Percentiles rank a stretch among this genome's conserved stretches.
These are phyloP conservation scores for Chalciporus chontae DNA, from an alignment of 768 basidiomycete genomes.

Conservation along the genomic window DNA sequence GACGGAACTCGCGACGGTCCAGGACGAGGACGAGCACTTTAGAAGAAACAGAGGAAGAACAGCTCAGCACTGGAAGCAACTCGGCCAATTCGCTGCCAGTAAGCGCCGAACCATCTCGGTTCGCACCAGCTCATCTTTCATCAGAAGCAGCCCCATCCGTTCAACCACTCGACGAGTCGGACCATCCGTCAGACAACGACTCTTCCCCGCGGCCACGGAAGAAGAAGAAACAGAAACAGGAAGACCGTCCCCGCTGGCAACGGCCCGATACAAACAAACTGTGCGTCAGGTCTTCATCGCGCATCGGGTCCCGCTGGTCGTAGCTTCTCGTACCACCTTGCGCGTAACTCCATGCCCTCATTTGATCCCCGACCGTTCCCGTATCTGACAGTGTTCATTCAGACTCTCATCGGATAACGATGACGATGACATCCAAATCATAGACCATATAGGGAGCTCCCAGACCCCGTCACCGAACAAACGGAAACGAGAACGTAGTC, in stretches of 20 bases:
- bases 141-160: slow-evolving; percentile 24
- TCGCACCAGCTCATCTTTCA: slow-evolving; percentile 4
- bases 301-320: neutral
- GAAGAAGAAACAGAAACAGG: slow-evolving; percentile 34
- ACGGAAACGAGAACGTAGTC: slow-evolving; percentile 49
- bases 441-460: slow-evolving; percentile 31
- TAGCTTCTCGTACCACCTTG: neutral
- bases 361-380: slow-evolving; percentile 17
- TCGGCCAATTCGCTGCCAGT: slow-evolving; percentile 60
- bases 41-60: slow-evolving; percentile 62
- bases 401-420: slow-evolving; percentile 42
- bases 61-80: slow-evolving; percentile 52
- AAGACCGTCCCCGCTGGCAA: slow-evolving; percentile 41
- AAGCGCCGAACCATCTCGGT: slow-evolving; percentile 9
- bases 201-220: slow-evolving; percentile 36
- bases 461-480: slow-evolving; percentile 32
- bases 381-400: neutral
- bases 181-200: slow-evolving; percentile 13
- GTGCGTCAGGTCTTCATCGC: slow-evolving; percentile 30
- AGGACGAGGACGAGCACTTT: slow-evolving; percentile 68
- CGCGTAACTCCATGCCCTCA: slow-evolving; percentile 17
- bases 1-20: slow-evolving; percentile 8
- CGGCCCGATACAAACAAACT: slow-evolving; percentile 37
- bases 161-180: slow-evolving; percentile 22
- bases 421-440: slow-evolving; percentile 42